These are phyloP conservation scores for Rhynchospora breviuscula DNA, from an alignment of 176 grass and related monocot species.

Conservation along the genomic window DNA sequence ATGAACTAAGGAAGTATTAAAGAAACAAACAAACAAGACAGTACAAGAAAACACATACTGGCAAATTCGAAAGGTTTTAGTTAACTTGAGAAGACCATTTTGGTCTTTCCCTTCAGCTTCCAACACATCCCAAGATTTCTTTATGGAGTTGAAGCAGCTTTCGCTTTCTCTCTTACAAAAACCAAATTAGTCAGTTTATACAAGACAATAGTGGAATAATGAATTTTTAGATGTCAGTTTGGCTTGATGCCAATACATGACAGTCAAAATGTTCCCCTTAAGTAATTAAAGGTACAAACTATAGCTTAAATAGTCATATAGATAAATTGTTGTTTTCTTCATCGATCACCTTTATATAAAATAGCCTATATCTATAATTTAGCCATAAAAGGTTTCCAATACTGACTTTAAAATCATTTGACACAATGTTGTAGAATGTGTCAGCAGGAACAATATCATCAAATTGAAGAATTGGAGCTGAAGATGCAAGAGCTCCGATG, in stretches of 20 bases:
- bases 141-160: slow-evolving; percentile 79
- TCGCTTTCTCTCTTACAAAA: slow-evolving; percentile 75
- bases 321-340: neutral
- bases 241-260: neutral
- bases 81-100: slow-evolving; percentile 65
- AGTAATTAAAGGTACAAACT: neutral
- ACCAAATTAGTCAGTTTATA: slow-evolving; percentile 1
- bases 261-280: neutral
- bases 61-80: slow-evolving; percentile 77
- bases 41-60: slow-evolving; percentile 31
- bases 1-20: neutral
- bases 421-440: slow-evolving; percentile 81
- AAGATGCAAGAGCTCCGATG: slow-evolving; percentile 69
- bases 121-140: slow-evolving; percentile 69
- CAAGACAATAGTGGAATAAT: neutral
- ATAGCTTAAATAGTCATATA: neutral
- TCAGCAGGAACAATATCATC: slow-evolving; percentile 79
- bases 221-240: neutral
- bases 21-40: slow-evolving; percentile 2
- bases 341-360: neutral
- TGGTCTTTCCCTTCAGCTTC: slow-evolving; percentile 47
- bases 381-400: neutral
- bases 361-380: neutral
- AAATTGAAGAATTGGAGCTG: slow-evolving; percentile 90
- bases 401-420: slow-evolving; percentile 83